These are phyloP conservation scores for Mycena venus DNA, from an alignment of 768 basidiomycete genomes.

Conservation along the genomic window DNA sequence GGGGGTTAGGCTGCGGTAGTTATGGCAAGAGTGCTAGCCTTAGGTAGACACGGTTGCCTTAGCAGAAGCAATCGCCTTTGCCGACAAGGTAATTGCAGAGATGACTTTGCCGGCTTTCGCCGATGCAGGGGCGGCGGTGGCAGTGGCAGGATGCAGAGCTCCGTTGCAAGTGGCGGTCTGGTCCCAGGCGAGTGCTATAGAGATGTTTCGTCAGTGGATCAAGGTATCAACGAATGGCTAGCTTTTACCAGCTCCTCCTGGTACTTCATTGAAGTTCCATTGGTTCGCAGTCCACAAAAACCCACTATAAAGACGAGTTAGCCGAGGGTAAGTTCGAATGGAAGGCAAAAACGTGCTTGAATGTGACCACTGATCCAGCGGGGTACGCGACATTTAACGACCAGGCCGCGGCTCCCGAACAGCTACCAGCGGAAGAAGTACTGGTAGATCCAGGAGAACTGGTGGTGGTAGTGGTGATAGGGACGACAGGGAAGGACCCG, in stretches of 20 bases:
- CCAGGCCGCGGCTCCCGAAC: constrained; percentile 28
- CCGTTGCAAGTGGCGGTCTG: constrained; percentile 18
- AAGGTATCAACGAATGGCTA: not conserved
- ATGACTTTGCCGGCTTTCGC: too few relatives aligned
- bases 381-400: constrained; percentile 14
- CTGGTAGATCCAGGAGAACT: not conserved
- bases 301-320: constrained; percentile 17
- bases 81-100: not conserved
- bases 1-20: not conserved
- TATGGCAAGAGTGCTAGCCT: too few relatives aligned
- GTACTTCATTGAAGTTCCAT: constrained; percentile 28
- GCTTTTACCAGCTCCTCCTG: constrained; percentile 23
- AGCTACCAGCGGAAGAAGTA: constrained; percentile 19
- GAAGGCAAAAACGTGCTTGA: not conserved
- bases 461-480: constrained; percentile 9
- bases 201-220: constrained; percentile 1
- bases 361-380: constrained; percentile 15
- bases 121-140: not conserved
- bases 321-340: not conserved
- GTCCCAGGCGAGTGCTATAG: constrained; percentile 15
- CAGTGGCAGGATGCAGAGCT: constrained; percentile 16
- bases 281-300: constrained; percentile 29
- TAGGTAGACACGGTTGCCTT: too few relatives aligned
- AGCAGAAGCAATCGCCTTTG: not conserved
- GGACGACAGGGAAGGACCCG: constrained; percentile 26